Base-by-base conservation (phyloP, 306 rosid genomes). In the Ormosia emarginata region DNA sequence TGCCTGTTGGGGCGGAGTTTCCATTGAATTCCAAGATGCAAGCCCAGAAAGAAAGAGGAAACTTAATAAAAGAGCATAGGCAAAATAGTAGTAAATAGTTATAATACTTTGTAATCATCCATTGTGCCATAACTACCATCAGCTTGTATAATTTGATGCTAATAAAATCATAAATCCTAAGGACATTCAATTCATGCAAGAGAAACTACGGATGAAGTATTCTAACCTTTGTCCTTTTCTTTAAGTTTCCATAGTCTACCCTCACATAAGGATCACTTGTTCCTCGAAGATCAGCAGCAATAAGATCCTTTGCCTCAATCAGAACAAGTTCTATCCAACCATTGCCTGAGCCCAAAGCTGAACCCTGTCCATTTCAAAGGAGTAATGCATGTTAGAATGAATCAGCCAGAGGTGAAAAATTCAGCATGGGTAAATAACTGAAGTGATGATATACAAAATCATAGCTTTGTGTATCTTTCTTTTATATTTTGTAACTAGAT, bases 231-330 rank as follows among this genome's bases (percentile, higher is more conserved):
- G 94, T 89, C 78, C 85, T 85, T 83, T 65, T 90, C 92, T 89
- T 90, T 83, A 86, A 74, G 77, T 67, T 84, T 79, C 97, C 97
- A 37, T 92, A 92, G 7, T 90, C 87, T 14, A 89, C 93, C 82
- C 90, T 86, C 67, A 92, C 97, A 32, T 81, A 92, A 0, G 97
- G 97, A 79, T 92, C 97, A 68, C 97, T 92, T 39, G 94, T 90
- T 74, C 94, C 93, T 82, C 97, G 82, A 69, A 92, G 76, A 87
- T 92, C 97, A 18, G 94, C 93, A 14, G 90, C 97, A 77, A 90
- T 14, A 66, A 92, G 94, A 78, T 92, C 97, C 81, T 52, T 92
- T 7, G 86, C 94, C 85, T 85, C 93, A 49, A 89, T 79, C 79
- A 89, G 83, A 81, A 81, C 86, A 79, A 94, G 91, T 79, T 94